Percentiles rank a stretch among this genome's conserved stretches.
phyloP scores from a whole-genome alignment of 768 basidiomycete species.

The Albatrellus ellisii region DNA sequence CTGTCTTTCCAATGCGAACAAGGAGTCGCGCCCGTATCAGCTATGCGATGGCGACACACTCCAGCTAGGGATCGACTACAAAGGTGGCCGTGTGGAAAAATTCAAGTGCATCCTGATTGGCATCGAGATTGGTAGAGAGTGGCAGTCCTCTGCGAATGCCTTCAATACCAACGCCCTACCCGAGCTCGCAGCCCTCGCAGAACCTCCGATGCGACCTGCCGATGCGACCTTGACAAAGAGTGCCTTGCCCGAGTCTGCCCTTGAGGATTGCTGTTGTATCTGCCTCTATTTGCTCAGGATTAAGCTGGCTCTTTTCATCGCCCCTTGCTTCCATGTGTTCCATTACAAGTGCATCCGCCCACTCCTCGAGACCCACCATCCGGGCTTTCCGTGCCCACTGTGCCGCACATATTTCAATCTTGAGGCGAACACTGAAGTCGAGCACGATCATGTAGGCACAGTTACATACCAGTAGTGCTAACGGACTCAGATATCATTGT shows the following conservation, averaged over 20 bases:
- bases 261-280: constrained; percentile 79
- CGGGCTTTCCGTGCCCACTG: constrained; percentile 89
- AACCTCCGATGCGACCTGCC: background rate
- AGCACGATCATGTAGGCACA: constrained; percentile 19
- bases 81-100: constrained; percentile 93
- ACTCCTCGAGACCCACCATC: constrained; percentile 76
- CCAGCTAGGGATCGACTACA: constrained; percentile 95
- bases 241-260: constrained; percentile 23
- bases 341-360: constrained; percentile 97
- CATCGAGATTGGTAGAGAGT: constrained; percentile 80
- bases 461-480: no score
- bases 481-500: no score
- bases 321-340: constrained; percentile 93
- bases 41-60: constrained; percentile 90
- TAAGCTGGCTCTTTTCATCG: constrained; percentile 92
- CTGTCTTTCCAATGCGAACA: constrained; percentile 70
- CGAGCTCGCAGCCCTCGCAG: constrained; percentile 55
- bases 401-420: constrained; percentile 93
- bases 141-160: constrained; percentile 79
- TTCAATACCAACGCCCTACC: constrained; percentile 79
- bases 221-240: constrained; percentile 19
- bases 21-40: constrained; percentile 62
- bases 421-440: constrained; percentile 86
- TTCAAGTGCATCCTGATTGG: constrained; percentile 96
- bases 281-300: constrained; percentile 82